Evolutionary conservation across 2,329 filamentous ascomycete genomes (phyloP).

Genomic region (Fusarium oligoseptatum): DNA sequence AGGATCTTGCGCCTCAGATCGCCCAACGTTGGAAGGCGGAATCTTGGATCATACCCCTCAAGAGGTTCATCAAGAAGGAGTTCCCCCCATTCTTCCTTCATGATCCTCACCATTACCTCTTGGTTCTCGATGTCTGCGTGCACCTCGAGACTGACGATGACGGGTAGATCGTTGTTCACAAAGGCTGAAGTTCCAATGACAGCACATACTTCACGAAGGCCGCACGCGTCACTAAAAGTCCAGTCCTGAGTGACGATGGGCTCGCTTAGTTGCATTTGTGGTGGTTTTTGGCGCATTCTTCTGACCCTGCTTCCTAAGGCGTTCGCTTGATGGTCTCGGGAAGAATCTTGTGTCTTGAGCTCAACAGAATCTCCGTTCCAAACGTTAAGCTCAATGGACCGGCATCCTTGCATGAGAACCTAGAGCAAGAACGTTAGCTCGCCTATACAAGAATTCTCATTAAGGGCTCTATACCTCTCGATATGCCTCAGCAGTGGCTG

Average conservation of each 20-base stretch:
- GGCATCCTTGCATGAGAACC: slow-evolving; percentile 78
- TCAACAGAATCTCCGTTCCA: slow-evolving; percentile 76
- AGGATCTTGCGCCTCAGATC: slow-evolving; percentile 84
- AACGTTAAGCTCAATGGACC: slow-evolving; percentile 94
- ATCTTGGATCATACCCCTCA: slow-evolving; percentile 53
- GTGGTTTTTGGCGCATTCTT: too few relatives aligned
- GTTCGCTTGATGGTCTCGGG: not conserved
- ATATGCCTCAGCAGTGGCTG: slow-evolving; percentile 80
- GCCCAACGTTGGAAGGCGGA: slow-evolving; percentile 75
- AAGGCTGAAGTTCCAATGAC: slow-evolving; percentile 86
- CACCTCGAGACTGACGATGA: slow-evolving; percentile 93
- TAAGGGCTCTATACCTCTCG: slow-evolving; percentile 61
- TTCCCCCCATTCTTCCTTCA: slow-evolving; percentile 86
- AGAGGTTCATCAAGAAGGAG: slow-evolving; percentile 71
- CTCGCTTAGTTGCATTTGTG: slow-evolving; percentile 68
- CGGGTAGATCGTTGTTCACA: slow-evolving; percentile 77
- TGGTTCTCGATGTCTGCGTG: slow-evolving; percentile 87
- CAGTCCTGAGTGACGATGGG: slow-evolving; percentile 86
- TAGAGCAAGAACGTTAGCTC: not conserved
- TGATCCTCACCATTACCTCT: slow-evolving; percentile 91
- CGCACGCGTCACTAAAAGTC: slow-evolving; percentile 84
- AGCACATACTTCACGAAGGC: slow-evolving; percentile 87
- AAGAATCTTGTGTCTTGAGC: not conserved
- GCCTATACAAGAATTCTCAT: too few relatives aligned
- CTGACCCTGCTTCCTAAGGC: not conserved